A percentile compares a stretch with the other conserved stretches of the same genome.
phyloP scores from a whole-genome alignment of 345 rosid species.

The Euphorbia peplus region DNA sequence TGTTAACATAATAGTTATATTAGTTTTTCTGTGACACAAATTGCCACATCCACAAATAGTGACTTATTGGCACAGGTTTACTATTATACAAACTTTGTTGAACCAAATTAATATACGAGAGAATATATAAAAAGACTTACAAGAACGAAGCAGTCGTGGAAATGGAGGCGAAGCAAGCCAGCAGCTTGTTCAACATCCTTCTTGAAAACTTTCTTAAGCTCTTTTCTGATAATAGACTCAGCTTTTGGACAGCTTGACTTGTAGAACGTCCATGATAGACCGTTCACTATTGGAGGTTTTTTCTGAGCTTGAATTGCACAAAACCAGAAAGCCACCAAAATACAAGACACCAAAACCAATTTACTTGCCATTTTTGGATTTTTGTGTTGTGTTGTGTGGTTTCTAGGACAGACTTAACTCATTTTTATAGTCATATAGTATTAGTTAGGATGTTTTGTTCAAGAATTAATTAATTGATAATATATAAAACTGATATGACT shows the following conservation, averaged over 20 bases:
- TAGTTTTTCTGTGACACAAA: no score
- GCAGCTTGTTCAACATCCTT: conserved; percentile 83
- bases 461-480: not conserved
- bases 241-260: conserved; percentile 55
- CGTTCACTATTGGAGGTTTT: conserved; percentile 37
- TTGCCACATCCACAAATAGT: no score
- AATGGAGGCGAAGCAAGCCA: conserved; percentile 80
- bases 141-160: conserved; percentile 96
- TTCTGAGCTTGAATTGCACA: conserved; percentile 15
- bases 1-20: no score
- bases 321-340: conserved; percentile 15
- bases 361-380: conserved; percentile 10
- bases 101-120: no score
- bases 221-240: conserved; percentile 51
- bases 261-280: conserved; percentile 75
- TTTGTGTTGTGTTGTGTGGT: not conserved
- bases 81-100: no score
- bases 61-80: no score
- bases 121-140: no score
- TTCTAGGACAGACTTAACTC: not conserved
- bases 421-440: conserved; percentile 6
- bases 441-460: no score
- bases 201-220: conserved; percentile 58
- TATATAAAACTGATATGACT: not conserved
- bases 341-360: conserved; percentile 18